phyloP scores from a whole-genome alignment of 2,329 filamentous ascomycete genomes.

The Penicillium thymicola region DNA sequence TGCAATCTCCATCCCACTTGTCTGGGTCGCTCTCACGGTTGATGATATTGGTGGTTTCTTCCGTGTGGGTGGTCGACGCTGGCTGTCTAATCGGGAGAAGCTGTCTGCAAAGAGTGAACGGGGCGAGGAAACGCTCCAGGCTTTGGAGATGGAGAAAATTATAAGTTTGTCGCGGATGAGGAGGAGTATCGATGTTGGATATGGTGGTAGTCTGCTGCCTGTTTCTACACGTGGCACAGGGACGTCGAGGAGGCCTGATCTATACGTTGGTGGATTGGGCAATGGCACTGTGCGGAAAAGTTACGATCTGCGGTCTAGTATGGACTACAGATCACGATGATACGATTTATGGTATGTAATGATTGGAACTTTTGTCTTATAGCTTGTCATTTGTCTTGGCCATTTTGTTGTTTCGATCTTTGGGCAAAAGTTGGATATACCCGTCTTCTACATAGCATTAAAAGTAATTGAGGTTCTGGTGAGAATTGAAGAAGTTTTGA shows the following conservation, averaged over 20 bases:
- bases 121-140: conserved; percentile 7
- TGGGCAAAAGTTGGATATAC: conserved; percentile 10
- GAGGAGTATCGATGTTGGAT: conserved; percentile 26
- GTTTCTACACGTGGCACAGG: conserved; percentile 25
- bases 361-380: not conserved
- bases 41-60: conserved; percentile 41
- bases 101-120: not conserved
- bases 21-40: conserved; percentile 46
- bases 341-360: conserved; percentile 5
- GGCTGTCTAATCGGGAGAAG: conserved; percentile 19
- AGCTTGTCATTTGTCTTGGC: not conserved
- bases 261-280: conserved; percentile 11
- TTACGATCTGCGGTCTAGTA: conserved; percentile 16
- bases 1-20: conserved; percentile 51
- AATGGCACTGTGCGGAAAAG: conserved; percentile 13
- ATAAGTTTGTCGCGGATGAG: conserved; percentile 23
- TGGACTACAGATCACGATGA: conserved; percentile 19
- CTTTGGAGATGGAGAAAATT: conserved; percentile 28
- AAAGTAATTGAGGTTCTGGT: not conserved
- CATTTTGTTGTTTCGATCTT: not conserved
- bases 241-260: conserved; percentile 7
- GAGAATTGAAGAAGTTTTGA: not conserved
- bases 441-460: conserved; percentile 1
- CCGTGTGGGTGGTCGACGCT: conserved; percentile 25
- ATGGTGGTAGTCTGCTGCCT: conserved; percentile 26